Percentiles rank a stretch among this genome's conserved stretches.
phyloP scores from a whole-genome alignment of 106 monocot species.

The Dioscorea dumetorum region DNA sequence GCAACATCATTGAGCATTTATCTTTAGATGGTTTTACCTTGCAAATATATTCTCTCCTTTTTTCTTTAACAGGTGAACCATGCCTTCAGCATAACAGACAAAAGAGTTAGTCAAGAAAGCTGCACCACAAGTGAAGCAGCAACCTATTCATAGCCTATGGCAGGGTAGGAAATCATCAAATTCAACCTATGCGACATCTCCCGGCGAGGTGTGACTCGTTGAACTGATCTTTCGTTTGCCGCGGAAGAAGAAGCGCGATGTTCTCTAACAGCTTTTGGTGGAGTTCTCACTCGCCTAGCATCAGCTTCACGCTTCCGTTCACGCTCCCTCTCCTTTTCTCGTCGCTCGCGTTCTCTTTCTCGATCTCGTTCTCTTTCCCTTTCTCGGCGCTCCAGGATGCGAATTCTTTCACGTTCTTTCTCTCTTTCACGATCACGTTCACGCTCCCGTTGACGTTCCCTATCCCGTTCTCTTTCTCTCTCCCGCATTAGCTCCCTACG shows the following conservation, averaged over 20 bases:
- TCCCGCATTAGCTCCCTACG: conserved; percentile 59
- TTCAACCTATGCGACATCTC: conserved; percentile 88
- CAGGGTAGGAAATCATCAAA: conserved; percentile 48
- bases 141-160: conserved; percentile 52
- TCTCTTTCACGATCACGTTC: conserved; percentile 23
- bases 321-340: conserved; percentile 51
- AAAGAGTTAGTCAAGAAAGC: conserved; percentile 68
- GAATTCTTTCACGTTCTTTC: conserved; percentile 34
- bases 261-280: conserved; percentile 56
- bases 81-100: conserved; percentile 85
- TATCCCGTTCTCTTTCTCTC: conserved; percentile 47
- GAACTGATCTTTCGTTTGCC: conserved; percentile 54
- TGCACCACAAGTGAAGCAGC: conserved; percentile 55
- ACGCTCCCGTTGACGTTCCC: conserved; percentile 30
- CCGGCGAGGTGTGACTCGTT: conserved; percentile 50
- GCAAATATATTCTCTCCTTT: conserved; percentile 98
- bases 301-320: conserved; percentile 52
- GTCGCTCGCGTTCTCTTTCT: conserved; percentile 36
- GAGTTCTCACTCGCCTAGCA: conserved; percentile 46
- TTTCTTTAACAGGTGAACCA: conserved; percentile 95
- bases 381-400: conserved; percentile 15
- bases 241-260: conserved; percentile 56
- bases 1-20: conserved; percentile 2
- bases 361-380: conserved; percentile 35
- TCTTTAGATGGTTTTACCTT: conserved; percentile 68